phyloP scores from a whole-genome alignment of 352 stramenopile genomes.

The Phytophthora fragariae region DNA sequence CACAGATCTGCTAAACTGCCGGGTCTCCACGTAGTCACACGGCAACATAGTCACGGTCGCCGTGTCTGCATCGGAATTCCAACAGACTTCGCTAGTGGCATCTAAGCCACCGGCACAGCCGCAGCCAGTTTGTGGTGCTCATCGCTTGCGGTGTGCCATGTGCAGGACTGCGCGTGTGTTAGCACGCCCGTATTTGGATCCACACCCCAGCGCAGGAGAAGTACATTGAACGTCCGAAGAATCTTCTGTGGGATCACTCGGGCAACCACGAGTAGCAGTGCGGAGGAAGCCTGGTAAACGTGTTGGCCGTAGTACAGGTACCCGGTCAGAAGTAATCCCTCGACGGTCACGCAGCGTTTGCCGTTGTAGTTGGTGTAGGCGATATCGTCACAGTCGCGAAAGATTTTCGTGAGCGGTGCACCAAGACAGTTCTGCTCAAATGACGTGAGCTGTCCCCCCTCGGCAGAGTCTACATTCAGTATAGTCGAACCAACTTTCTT shows the following conservation, averaged over 20 bases:
- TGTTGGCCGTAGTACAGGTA: neutral
- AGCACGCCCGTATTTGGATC: neutral
- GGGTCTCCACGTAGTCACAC: too few species aligned
- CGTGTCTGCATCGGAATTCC: too few species aligned
- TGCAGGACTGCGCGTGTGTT: constrained; percentile 5
- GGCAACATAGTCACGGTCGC: too few species aligned
- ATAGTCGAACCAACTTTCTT: too few species aligned
- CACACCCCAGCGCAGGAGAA: constrained; percentile 21
- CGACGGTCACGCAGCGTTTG: neutral
- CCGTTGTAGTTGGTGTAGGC: constrained; percentile 9
- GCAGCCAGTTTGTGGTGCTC: neutral
- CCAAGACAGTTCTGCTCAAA: constrained; percentile 22
- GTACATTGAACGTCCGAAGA: constrained; percentile 21
- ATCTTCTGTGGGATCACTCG: constrained; percentile 14
- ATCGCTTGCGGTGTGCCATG: constrained; percentile 1
- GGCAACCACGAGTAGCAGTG: neutral
- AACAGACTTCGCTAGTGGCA: too few species aligned
- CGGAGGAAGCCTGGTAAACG: neutral
- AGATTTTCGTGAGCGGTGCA: constrained; percentile 2
- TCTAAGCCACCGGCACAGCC: neutral
- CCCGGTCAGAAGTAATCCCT: neutral
- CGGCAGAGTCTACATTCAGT: too few species aligned
- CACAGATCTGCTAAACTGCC: too few species aligned
- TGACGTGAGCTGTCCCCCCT: neutral
- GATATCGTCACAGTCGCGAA: constrained; percentile 20